Percentiles rank a stretch among this genome's conserved stretches.
Evolutionary conservation across 768 basidiomycete species (phyloP).

Genomic region (Amanita inopinata): DNA sequence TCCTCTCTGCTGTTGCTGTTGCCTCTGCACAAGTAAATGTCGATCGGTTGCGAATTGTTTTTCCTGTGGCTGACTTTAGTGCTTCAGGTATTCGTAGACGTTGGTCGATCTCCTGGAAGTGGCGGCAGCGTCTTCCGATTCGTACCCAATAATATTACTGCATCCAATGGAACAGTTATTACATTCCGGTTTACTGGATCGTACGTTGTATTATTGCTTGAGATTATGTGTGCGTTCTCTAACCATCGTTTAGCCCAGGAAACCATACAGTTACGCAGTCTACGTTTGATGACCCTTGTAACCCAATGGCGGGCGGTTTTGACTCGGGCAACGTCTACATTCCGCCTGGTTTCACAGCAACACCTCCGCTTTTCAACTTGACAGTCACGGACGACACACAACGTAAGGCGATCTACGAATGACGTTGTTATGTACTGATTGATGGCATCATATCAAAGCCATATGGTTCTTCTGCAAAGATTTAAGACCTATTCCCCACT

Average conservation of each 20-base stretch:
- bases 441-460: conserved; percentile 23
- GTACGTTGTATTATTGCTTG: too few species aligned
- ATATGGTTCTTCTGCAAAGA: conserved; percentile 57
- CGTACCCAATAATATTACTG: conserved; percentile 32
- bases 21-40: conserved; percentile 17
- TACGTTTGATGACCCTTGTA: conserved; percentile 33
- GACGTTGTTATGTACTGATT: conserved; percentile 14
- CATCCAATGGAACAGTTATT: conserved; percentile 32
- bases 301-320: conserved; percentile 35
- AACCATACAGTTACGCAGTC: conserved; percentile 49
- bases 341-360: conserved; percentile 17
- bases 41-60: conserved; percentile 6
- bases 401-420: conserved; percentile 24
- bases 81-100: conserved; percentile 16
- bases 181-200: conserved; percentile 41
- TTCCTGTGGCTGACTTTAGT: background rate
- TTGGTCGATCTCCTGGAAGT: conserved; percentile 27
- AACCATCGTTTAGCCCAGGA: conserved; percentile 27
- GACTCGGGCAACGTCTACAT: conserved; percentile 44
- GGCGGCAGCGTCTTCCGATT: conserved; percentile 35
- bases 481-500: conserved; percentile 30
- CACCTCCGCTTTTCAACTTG: conserved; percentile 34
- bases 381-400: conserved; percentile 37
- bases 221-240: too few species aligned
- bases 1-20: conserved; percentile 8